phyloP scores from a whole-genome alignment of 2,329 filamentous ascomycete genomes.

The Diplodia seriata region DNA sequence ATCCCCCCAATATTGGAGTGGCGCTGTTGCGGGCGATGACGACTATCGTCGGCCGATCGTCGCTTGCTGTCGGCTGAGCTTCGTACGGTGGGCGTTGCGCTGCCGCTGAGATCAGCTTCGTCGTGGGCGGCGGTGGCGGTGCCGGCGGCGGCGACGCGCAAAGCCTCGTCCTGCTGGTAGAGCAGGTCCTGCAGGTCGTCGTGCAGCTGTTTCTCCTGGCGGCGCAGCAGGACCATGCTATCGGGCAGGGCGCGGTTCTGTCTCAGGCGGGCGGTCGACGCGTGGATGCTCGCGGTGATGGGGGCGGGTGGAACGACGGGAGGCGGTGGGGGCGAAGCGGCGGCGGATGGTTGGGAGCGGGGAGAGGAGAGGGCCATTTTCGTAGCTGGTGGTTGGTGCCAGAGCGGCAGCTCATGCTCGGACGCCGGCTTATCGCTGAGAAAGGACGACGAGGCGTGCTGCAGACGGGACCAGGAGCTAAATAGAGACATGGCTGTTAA shows the following conservation, averaged over 20 bases:
- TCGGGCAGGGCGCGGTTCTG: slow-evolving; percentile 40
- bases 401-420: slow-evolving; percentile 32
- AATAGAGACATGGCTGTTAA: slow-evolving; percentile 17
- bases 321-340: slow-evolving; percentile 22
- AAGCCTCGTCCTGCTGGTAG: slow-evolving; percentile 66
- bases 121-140: slow-evolving; percentile 58
- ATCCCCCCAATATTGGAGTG: slow-evolving; percentile 61
- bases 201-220: slow-evolving; percentile 62
- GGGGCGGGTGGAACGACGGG: slow-evolving; percentile 35
- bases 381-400: slow-evolving; percentile 3
- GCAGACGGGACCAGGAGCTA: slow-evolving; percentile 20
- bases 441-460: slow-evolving; percentile 10
- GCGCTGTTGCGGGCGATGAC: slow-evolving; percentile 54
- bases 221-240: slow-evolving; percentile 58
- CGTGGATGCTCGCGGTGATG: slow-evolving; percentile 34
- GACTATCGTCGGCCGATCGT: slow-evolving; percentile 52
- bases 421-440: background rate
- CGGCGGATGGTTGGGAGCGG: slow-evolving; percentile 1
- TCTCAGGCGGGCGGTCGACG: slow-evolving; percentile 30
- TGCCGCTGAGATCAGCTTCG: slow-evolving; percentile 56
- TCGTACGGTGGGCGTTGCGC: slow-evolving; percentile 55
- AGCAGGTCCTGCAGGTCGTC: slow-evolving; percentile 65
- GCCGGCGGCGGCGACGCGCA: slow-evolving; percentile 58
- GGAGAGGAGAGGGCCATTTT: slow-evolving; percentile 13
- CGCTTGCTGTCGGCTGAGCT: slow-evolving; percentile 33